phyloP scores from a whole-genome alignment of 2,329 filamentous ascomycete species.

The Fusarium clavum region DNA sequence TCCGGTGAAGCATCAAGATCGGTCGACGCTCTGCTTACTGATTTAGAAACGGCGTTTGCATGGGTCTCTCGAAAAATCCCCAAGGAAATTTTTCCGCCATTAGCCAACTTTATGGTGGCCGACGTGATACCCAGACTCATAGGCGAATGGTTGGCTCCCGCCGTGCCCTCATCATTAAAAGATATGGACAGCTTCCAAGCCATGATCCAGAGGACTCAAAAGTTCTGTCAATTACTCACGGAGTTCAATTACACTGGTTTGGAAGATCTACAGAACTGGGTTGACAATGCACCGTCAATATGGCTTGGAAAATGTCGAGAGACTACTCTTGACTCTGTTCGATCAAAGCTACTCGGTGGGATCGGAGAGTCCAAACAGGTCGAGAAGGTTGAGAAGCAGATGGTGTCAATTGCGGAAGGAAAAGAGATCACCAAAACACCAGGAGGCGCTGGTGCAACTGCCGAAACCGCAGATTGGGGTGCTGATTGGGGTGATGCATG shows the following conservation, averaged over 20 bases:
- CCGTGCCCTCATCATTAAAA: constrained; percentile 79
- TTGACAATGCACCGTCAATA: constrained; percentile 79
- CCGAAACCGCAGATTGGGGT: constrained; percentile 73
- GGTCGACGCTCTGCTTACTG: constrained; percentile 63
- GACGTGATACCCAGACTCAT: constrained; percentile 76
- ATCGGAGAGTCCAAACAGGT: constrained; percentile 76
- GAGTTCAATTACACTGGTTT: constrained; percentile 71
- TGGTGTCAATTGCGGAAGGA: constrained; percentile 75
- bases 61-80: constrained; percentile 67
- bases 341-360: constrained; percentile 74
- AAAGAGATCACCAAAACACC: constrained; percentile 69
- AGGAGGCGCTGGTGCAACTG: constrained; percentile 59
- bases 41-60: constrained; percentile 63
- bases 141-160: constrained; percentile 77
- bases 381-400: constrained; percentile 86
- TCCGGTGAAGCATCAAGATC: constrained; percentile 57
- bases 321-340: constrained; percentile 78
- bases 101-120: constrained; percentile 78
- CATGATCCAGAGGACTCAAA: constrained; percentile 71
- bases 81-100: constrained; percentile 64
- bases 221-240: constrained; percentile 73
- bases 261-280: constrained; percentile 80
- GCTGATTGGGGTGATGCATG: constrained; percentile 84
- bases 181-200: constrained; percentile 78
- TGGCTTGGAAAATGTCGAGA: constrained; percentile 91